Evolutionary conservation across 208 protist genomes (phyloP), one percentile per base, ranked within the genome.

Genomic region (Leishmania amazonensis): DNA sequence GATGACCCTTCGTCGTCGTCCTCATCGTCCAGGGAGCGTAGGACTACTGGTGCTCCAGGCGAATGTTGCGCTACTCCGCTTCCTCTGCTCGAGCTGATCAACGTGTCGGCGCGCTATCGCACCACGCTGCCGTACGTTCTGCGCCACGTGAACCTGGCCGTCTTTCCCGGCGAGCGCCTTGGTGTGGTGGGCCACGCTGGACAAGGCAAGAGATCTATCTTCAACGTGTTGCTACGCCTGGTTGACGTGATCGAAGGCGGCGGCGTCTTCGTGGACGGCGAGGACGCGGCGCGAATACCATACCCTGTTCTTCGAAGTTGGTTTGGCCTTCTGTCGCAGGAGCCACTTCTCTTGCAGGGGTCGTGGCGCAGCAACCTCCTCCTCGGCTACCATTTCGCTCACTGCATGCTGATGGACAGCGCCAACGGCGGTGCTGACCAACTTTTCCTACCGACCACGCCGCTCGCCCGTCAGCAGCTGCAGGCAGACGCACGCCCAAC

Each of bases 271-370:
- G 94, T 99, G 76, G 95, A 99, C 79, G 98, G 97, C 31, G 80
- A 98, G 76, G 95, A 99, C 88, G 94, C 96, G 31, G 70, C 83
- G 1, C 51, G 74, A n/a, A 81, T 99, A 17, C 90, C 92, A 4
- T 93, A 99, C 57, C 81, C 94, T 13, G 85, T 94, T 68, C 88
- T 99, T 35, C 91, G 99, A 51, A 89, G 85, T n/a, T 85, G 86
- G 67, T 92, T 99, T n/a, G 87, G 93, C 38, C 98, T 99, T 76
- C 99, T 99, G 75, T 99, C 99, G 28, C 99, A 99, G 91, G 97
- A 99, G 79, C 98, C 98, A 21, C 79, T 99, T 31, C 81, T 99
- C 6, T 97, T 99, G 83, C 77, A 85, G 7, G 98, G 97, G 78
- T 96, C 98, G 28, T 88, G 99, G 53, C 89, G 99, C 49, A 88